These are phyloP conservation scores for Arthrobotrys entomopaga DNA, from an alignment of 2,329 filamentous ascomycete species.

Conservation along the genomic window DNA sequence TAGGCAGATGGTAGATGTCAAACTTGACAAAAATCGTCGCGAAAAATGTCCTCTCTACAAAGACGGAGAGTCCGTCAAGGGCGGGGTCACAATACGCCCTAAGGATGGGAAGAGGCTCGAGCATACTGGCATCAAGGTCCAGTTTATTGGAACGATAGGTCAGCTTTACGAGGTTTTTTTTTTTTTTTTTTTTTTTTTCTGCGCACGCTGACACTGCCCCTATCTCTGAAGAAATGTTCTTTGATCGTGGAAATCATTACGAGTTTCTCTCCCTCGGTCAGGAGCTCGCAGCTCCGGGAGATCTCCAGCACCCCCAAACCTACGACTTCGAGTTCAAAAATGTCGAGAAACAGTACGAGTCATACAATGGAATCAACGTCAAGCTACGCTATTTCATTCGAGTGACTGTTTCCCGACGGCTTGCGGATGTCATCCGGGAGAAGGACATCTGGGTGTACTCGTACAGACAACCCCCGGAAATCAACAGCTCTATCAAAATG, in stretches of 20 bases:
- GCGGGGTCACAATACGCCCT: slow-evolving; percentile 89
- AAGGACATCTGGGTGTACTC: slow-evolving; percentile 99
- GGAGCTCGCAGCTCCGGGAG: slow-evolving; percentile 93
- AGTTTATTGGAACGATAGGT: slow-evolving; percentile 99
- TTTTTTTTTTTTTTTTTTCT: background rate
- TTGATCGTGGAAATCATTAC: slow-evolving; percentile 98
- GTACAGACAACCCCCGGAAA: slow-evolving; percentile 97
- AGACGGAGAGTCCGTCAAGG: slow-evolving; percentile 98
- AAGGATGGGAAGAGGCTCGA: slow-evolving; percentile 98
- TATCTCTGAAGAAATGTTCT: slow-evolving; percentile 91
- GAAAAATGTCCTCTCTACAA: slow-evolving; percentile 97
- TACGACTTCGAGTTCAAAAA: slow-evolving; percentile 99
- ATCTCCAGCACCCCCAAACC: slow-evolving; percentile 97
- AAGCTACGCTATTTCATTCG: slow-evolving; percentile 98
- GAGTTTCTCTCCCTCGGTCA: slow-evolving; percentile 98
- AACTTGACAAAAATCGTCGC: slow-evolving; percentile 96
- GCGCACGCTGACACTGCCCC: slow-evolving; percentile 22
- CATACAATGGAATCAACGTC: slow-evolving; percentile 99
- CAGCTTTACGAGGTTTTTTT: slow-evolving; percentile 23
- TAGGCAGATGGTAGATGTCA: slow-evolving; percentile 93
- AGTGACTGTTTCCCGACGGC: slow-evolving; percentile 93
- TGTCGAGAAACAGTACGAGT: slow-evolving; percentile 99
- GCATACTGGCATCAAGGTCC: slow-evolving; percentile 98
- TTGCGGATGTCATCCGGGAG: slow-evolving; percentile 97
- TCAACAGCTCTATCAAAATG: slow-evolving; percentile 99